Conservation (phyloP, 345 rosid genomes). For the Aegle marmelos region DNA sequence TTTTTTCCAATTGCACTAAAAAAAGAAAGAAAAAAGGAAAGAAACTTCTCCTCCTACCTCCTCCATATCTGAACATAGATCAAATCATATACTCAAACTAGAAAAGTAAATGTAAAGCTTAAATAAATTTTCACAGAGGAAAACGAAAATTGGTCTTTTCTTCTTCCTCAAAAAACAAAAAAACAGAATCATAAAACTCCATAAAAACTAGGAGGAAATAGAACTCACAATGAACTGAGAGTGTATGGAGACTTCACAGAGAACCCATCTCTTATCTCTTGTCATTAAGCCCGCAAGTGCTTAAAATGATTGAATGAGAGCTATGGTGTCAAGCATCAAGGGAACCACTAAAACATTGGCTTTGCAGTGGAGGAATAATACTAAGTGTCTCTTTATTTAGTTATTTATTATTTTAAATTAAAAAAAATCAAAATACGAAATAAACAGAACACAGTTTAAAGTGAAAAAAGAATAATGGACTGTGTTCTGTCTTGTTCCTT, state of each 20-base stretch:
- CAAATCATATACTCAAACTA: slow-evolving; percentile 11
- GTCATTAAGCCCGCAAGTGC: slow-evolving; percentile 24
- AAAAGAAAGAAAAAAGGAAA: background rate
- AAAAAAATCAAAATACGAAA: background rate
- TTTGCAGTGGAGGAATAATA: slow-evolving; percentile 16
- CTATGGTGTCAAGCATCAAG: slow-evolving; percentile 61
- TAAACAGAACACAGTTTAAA: slow-evolving; percentile 8
- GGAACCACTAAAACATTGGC: slow-evolving; percentile 48
- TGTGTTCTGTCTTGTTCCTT: slow-evolving; percentile 28
- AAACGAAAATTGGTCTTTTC: background rate
- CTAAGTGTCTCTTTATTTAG: slow-evolving; percentile 25
- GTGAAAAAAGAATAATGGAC: slow-evolving; percentile 23
- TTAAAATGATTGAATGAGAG: slow-evolving; percentile 45
- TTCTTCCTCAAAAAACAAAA: background rate
- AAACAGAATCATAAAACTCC: slow-evolving; percentile 27
- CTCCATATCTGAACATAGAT: slow-evolving; percentile 12
- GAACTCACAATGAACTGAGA: slow-evolving; percentile 29
- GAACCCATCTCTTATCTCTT: slow-evolving; percentile 34
- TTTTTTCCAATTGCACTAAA: background rate
- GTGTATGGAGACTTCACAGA: slow-evolving; percentile 11
- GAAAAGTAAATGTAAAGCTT: background rate
- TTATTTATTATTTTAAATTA: background rate
- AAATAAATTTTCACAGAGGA: slow-evolving; percentile 3
- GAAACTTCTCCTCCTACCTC: background rate
- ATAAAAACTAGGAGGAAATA: background rate